phyloP scores from a whole-genome alignment of 2,329 filamentous ascomycete species.

The Aspergillus fijiensis region DNA sequence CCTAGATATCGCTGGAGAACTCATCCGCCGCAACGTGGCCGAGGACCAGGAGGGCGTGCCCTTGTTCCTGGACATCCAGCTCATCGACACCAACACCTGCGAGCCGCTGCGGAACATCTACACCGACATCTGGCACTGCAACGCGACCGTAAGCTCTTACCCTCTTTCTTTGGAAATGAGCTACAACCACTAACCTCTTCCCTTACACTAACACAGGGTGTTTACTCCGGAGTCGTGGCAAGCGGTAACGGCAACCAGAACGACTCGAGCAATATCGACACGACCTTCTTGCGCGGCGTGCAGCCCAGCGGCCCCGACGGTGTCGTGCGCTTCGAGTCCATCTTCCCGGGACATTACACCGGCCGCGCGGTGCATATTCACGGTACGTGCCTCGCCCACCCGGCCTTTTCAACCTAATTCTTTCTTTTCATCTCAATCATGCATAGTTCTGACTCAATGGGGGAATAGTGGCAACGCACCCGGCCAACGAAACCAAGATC shows the following conservation, averaged over 20 bases:
- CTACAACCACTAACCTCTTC: too few species aligned
- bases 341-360: slow-evolving; percentile 42
- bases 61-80: slow-evolving; percentile 42
- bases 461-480: slow-evolving; percentile 37
- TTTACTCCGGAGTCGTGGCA: too few species aligned
- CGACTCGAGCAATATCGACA: slow-evolving; percentile 26
- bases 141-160: too few species aligned
- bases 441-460: too few species aligned
- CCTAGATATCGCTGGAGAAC: slow-evolving; percentile 36
- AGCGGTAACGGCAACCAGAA: slow-evolving; percentile 3
- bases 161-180: too few species aligned
- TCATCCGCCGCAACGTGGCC: slow-evolving; percentile 39
- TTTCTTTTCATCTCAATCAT: too few species aligned
- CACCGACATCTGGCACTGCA: slow-evolving; percentile 26
- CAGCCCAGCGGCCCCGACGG: slow-evolving; percentile 45
- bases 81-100: slow-evolving; percentile 44
- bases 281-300: slow-evolving; percentile 47
- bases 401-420: too few species aligned
- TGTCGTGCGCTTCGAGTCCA: slow-evolving; percentile 47
- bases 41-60: slow-evolving; percentile 37
- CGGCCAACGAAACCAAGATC: slow-evolving; percentile 15
- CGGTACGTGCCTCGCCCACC: not conserved
- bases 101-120: slow-evolving; percentile 40
- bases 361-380: slow-evolving; percentile 48
- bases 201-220: too few species aligned